Base-by-base conservation (phyloP, 2,329 filamentous ascomycete genomes). In the Scytalidium lignicola region DNA sequence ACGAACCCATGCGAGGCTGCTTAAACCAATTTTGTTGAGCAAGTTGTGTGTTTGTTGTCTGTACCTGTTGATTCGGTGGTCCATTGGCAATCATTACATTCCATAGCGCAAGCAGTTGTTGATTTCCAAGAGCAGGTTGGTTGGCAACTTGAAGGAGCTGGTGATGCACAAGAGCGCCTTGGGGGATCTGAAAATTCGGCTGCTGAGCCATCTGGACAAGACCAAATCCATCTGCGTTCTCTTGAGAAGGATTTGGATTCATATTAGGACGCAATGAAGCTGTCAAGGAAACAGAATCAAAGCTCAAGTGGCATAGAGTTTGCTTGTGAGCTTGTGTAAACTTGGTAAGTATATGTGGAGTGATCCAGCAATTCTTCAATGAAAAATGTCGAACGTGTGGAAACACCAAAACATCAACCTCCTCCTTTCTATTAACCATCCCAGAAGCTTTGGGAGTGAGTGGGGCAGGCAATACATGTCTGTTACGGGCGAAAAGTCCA, bases 281-380 rank as follows among this genome's bases (percentile, higher is more conserved):
- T 13, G 77, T 81, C 37, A 88, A 65, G 6, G 85, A 88, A 1
- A 88, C 79, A 0, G 82, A 83, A 55, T 86, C 75, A 2, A 88
- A 67, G 8, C 74, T 74, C 15, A 88, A 62, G 18, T 72, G 74
- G 52, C 76, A 70, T 12, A 88, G 64, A 7, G 65, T 61, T 4
- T 67, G 60, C 18, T 73, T 70, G 63, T 83, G 76, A 3, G 65
- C 62, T 2, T 67, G 66, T 50, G 83, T 66, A 46, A 83, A 71
- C 10, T 72, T 67, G 26, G 74, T 59, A 26, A 88, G 70, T 1
- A 81, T 70, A 39, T 75, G 69, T 0, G 85, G 83, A 2, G 76
- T 76, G 12, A 81, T 69, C 83, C 84, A 88, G 65, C 84, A 87
- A 57, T 88, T 88, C 56, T 79, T 79, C 8, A 88, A 67, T 0